phyloP scores from a whole-genome alignment of 352 stramenopile genomes.

The Phytophthora uliginosa region DNA sequence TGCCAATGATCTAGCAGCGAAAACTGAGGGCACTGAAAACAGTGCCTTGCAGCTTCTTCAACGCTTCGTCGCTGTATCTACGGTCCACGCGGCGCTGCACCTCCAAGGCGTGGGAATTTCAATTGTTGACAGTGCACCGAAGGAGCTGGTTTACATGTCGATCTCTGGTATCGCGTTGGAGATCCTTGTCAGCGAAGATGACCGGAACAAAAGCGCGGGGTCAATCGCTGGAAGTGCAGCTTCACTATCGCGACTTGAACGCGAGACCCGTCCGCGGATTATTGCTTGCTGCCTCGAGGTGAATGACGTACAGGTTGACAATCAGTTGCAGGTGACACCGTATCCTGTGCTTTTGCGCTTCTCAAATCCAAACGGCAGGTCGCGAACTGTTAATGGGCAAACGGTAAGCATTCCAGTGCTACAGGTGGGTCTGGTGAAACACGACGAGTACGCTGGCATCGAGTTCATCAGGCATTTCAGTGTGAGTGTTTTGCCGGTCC shows the following conservation, averaged over 20 bases:
- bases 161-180: constrained; percentile 74
- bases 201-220: constrained; percentile 39
- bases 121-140: constrained; percentile 75
- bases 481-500: constrained; percentile 71
- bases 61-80: constrained; percentile 62
- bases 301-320: constrained; percentile 89
- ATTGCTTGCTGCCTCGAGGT: constrained; percentile 77
- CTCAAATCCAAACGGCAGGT: constrained; percentile 67
- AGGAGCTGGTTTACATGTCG: constrained; percentile 85
- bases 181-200: constrained; percentile 62
- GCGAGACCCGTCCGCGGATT: constrained; percentile 64
- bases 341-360: constrained; percentile 90
- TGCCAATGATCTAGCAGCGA: constrained; percentile 35
- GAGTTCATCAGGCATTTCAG: constrained; percentile 91
- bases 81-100: constrained; percentile 61
- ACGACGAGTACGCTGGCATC: constrained; percentile 89
- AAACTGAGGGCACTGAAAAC: constrained; percentile 31
- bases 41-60: constrained; percentile 48
- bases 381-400: constrained; percentile 61
- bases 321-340: constrained; percentile 83
- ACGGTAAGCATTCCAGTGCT: constrained; percentile 72
- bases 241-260: constrained; percentile 62
- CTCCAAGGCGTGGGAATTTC: constrained; percentile 85
- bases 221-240: constrained; percentile 59
- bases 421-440: constrained; percentile 82